Conservation (phyloP, 176 grass and related monocot species). For the Rhipidocladum racemiflorum region DNA sequence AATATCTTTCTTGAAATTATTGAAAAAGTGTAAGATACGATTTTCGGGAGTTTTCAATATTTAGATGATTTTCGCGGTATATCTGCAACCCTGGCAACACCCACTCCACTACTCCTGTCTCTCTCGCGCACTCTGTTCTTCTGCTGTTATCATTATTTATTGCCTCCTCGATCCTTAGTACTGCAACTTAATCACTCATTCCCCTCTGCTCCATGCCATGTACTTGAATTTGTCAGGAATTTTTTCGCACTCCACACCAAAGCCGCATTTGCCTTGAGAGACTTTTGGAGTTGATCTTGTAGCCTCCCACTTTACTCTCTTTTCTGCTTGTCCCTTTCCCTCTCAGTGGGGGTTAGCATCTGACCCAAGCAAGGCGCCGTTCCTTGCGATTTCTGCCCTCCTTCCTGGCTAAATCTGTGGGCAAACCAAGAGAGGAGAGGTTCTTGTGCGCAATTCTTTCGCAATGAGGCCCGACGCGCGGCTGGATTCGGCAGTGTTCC, state of each 20-base stretch:
- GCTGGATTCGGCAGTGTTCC: constrained; percentile 82
- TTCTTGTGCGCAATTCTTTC: constrained; percentile 6
- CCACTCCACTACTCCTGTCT: background rate
- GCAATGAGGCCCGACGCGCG: constrained; percentile 71
- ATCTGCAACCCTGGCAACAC: too few species aligned
- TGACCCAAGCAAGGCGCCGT: constrained; percentile 35
- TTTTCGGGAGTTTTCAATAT: too few species aligned
- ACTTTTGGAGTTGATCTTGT: too few species aligned
- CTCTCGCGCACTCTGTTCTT: background rate
- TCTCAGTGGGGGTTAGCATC: constrained; percentile 41
- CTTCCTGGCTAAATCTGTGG: constrained; percentile 7
- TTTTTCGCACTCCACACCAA: background rate
- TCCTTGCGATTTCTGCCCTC: constrained; percentile 32
- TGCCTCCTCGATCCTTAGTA: constrained; percentile 30
- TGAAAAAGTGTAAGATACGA: too few species aligned
- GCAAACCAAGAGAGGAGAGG: background rate
- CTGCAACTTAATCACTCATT: constrained; percentile 34
- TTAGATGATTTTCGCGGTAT: too few species aligned
- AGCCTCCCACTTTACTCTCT: background rate
- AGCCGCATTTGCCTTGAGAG: constrained; percentile 29
- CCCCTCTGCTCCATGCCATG: constrained; percentile 30
- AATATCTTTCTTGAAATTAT: too few species aligned
- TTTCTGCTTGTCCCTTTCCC: constrained; percentile 36
- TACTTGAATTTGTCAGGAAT: constrained; percentile 36
- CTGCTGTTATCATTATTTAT: constrained; percentile 17